Evolutionary conservation across 2,329 filamentous ascomycete genomes (phyloP), one percentile per base, ranked within the genome.

Genomic region (Neoscytalidium dimidiatum): DNA sequence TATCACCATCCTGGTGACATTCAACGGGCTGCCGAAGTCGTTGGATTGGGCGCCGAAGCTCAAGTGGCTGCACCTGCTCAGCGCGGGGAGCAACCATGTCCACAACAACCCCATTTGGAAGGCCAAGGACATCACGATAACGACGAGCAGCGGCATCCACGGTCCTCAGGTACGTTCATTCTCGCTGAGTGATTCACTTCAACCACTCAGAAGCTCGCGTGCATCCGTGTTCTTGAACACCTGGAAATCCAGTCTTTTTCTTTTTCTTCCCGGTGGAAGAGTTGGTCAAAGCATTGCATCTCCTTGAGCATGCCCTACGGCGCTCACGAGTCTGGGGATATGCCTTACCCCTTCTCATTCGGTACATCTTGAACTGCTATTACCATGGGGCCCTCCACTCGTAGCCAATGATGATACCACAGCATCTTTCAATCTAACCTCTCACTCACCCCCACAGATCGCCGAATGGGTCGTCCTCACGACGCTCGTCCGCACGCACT

Each of bases 391-490:
- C n/a, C n/a, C n/a, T n/a, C n/a, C n/a, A n/a, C n/a, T n/a, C n/a
- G n/a, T n/a, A n/a, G n/a, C n/a, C n/a, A n/a, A n/a, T n/a, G n/a
- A n/a, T n/a, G n/a, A n/a, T n/a, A n/a, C n/a, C n/a, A n/a, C n/a
- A n/a, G n/a, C n/a, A n/a, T n/a, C n/a, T n/a, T n/a, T n/a, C n/a
- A n/a, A n/a, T 6, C n/a, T 31, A 17, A 60, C 9, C 28, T 46
- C 9, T 35, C 13, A 8, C n/a, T 46, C 14, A 21, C 7, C 3
- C 17, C 6, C 19, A 6, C 48, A 64, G 51, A 90, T 90, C 57
- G 81, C 87, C 0, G 88, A 90, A 77, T 90, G 88, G 87, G 84
- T 87, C 13, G 75, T 89, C 29, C 81, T 89, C 81, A 88, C 88
- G 69, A 82, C 84, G 62, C 77, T 90, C 2, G 80, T 84, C n/a